These are phyloP conservation scores for Plectranthus barbatus DNA, from an alignment of 257 asterid species.

Conservation along the genomic window DNA sequence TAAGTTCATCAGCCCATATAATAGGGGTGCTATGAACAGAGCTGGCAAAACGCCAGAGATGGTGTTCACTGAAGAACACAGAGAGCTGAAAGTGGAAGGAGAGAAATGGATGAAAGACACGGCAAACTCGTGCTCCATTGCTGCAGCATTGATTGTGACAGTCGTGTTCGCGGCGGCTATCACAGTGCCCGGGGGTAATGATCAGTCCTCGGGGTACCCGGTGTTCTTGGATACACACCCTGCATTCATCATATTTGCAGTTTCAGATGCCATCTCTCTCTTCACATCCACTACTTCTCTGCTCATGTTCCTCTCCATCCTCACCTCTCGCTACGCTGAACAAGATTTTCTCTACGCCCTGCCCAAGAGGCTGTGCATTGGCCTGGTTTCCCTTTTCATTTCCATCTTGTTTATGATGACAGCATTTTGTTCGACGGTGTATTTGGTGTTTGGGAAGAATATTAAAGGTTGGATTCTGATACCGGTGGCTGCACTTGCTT, in stretches of 20 bases:
- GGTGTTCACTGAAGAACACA: constrained; percentile 13
- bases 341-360: no score
- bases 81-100: background rate
- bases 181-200: background rate
- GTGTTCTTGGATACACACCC: background rate
- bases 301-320: background rate
- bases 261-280: background rate
- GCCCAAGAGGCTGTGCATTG: no score
- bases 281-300: background rate
- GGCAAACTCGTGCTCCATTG: background rate
- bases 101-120: background rate
- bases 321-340: no score
- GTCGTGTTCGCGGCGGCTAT: background rate
- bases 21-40: background rate
- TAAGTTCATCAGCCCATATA: background rate
- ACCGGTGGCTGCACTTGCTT: no score
- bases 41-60: constrained; percentile 1
- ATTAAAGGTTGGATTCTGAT: no score
- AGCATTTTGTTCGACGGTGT: no score
- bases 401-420: no score
- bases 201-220: background rate
- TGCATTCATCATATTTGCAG: background rate
- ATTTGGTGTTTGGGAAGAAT: no score
- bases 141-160: background rate
- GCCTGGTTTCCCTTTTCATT: no score